Evolutionary conservation across 1,284 basidiomycete genomes (phyloP).

Genomic region (Ceratobasidium sp.): DNA sequence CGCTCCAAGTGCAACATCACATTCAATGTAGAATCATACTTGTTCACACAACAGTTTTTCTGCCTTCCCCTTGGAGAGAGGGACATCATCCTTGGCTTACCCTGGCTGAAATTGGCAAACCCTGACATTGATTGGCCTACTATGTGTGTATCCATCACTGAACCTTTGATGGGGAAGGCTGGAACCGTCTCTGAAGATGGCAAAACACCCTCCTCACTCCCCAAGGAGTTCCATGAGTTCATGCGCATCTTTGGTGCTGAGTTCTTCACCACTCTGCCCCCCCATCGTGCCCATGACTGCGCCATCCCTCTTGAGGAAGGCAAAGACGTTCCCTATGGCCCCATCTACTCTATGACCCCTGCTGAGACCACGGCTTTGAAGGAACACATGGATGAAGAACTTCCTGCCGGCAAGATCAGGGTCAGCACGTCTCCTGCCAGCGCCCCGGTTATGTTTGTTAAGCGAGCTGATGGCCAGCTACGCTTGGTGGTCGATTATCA

Average conservation of each 20-base stretch:
- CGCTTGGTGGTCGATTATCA: conserved; percentile 53
- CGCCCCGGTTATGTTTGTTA: too few species aligned
- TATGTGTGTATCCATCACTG: neutral
- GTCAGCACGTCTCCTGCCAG: neutral
- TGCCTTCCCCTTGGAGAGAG: neutral
- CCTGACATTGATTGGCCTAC: neutral
- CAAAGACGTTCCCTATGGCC: neutral
- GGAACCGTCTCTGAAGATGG: too few species aligned
- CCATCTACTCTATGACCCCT: neutral
- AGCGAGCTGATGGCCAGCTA: too few species aligned
- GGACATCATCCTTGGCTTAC: neutral
- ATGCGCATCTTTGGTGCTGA: neutral
- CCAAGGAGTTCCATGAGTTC: neutral
- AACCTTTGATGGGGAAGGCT: neutral
- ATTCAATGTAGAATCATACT: neutral
- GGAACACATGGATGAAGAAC: neutral
- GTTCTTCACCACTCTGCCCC: neutral
- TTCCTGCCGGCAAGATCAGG: neutral
- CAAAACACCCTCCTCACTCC: neutral
- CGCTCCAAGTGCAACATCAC: neutral
- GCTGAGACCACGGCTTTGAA: neutral
- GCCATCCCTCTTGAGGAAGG: neutral
- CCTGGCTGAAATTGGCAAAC: neutral
- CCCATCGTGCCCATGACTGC: neutral
- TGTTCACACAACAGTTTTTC: neutral